Base-by-base conservation (phyloP, 2,329 filamentous ascomycete genomes). In the Cercospora zeae-maydis region DNA sequence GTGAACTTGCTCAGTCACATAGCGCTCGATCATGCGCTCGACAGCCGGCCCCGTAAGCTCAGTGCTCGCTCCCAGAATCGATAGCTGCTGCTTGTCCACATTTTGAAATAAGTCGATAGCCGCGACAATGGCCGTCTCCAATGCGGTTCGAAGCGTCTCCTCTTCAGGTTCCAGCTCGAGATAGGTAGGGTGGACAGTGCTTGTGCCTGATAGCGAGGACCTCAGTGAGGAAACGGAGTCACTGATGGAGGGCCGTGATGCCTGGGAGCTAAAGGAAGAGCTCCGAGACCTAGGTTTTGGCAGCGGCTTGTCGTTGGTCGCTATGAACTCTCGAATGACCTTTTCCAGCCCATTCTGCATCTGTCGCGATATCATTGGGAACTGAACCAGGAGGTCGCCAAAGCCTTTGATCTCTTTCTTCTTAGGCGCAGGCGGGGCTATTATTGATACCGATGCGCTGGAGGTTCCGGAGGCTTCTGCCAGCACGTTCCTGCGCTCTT, bases 61-160 rank as follows among this genome's bases (percentile, higher is more conserved):
- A 1, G 96, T 99, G 1, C 92, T 96, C 4, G 93, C 91, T 16
- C 93, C 95, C 4, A 99, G 82, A 36, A 96, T 83, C 2, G 93
- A 97, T 30, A 99, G 81, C 72, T 98, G 95, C 71, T 96, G 91
- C 75, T 96, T 96, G 75, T 99, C 95, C 5, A 99, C 93, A 63
- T 88, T 88, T 72, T 98, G 93, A 69, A 99, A 99, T 1, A 98
- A 83, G 72, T 99, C 95, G 68, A 99, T 98, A 0, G 93, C 95
- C 9, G 90, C 86, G 9, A 92, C 96, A 10, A 99, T 91, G 1
- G 93, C 93, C 1, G 91, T 96, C 77, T 99, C 95, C 13, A 98
- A 80, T 14, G 92, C 92, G 21, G 88, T 88, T 61, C 93, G 84
- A 88, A 99, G 93, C 31, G 92, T 83, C 69, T 96, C 90, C 75